phyloP scores from a whole-genome alignment of 2,329 filamentous ascomycete species.

The Xylaria sp. region DNA sequence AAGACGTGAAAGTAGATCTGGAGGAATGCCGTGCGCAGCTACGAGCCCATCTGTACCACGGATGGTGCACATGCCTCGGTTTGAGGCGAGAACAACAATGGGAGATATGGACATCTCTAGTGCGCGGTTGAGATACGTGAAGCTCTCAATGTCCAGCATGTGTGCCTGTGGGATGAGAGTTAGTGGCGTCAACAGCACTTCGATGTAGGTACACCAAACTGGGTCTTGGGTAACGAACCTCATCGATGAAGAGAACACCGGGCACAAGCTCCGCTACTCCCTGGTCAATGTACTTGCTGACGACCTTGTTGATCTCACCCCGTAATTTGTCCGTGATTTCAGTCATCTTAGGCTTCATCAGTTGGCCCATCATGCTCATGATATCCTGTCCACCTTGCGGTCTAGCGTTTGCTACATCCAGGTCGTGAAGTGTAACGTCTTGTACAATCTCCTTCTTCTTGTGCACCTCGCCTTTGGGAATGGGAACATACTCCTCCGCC shows the following conservation, averaged over 20 bases:
- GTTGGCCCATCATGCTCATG: constrained; percentile 99
- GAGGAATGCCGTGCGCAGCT: constrained; percentile 91
- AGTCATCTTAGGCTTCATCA: constrained; percentile 99
- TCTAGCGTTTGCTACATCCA: constrained; percentile 94
- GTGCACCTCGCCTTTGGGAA: constrained; percentile 98
- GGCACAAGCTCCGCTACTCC: constrained; percentile 98
- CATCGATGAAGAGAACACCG: constrained; percentile 97
- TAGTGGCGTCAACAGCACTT: constrained; percentile 25
- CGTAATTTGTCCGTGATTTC: constrained; percentile 98
- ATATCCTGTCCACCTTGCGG: constrained; percentile 98
- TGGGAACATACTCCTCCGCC: constrained; percentile 98
- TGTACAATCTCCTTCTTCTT: constrained; percentile 99
- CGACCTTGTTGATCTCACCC: constrained; percentile 97
- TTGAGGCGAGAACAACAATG: constrained; percentile 97
- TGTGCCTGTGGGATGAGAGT: constrained; percentile 73
- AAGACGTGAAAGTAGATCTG: constrained; percentile 91
- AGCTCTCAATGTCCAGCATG: constrained; percentile 99
- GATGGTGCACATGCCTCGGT: constrained; percentile 93
- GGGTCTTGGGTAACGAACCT: constrained; percentile 67
- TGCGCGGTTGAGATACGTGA: constrained; percentile 98
- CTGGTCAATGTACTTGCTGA: constrained; percentile 98
- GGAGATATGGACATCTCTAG: constrained; percentile 94
- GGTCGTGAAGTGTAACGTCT: constrained; percentile 95
- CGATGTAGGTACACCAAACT: constrained; percentile 10
- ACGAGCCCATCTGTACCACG: constrained; percentile 84